These are phyloP conservation scores for Dimargaris cristalligena DNA, from an alignment of 192 early-diverging fungal genomes.

Conservation along the genomic window DNA sequence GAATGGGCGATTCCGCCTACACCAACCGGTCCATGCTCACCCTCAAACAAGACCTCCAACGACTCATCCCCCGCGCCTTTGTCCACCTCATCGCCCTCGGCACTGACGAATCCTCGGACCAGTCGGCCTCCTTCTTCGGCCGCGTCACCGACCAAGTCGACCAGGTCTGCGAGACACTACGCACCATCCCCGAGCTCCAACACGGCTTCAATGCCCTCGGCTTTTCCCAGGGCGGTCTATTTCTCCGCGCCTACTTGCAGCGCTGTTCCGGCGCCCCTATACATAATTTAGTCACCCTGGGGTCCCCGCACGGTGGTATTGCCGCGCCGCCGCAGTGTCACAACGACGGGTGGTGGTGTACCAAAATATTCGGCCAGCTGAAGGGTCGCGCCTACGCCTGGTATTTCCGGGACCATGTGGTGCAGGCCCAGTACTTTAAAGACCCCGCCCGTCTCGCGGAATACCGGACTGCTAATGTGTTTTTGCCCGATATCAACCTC, in stretches of 20 bases:
- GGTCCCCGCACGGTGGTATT: slow-evolving; percentile 68
- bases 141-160: slow-evolving; percentile 64
- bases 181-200: slow-evolving; percentile 35
- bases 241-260: slow-evolving; percentile 64
- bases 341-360: slow-evolving; percentile 37
- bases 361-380: slow-evolving; percentile 25
- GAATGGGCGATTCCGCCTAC: slow-evolving; percentile 76
- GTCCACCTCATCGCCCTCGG: slow-evolving; percentile 65
- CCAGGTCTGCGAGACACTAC: slow-evolving; percentile 52
- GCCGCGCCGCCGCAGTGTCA: slow-evolving; percentile 66
- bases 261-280: slow-evolving; percentile 58
- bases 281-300: slow-evolving; percentile 70
- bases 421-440: slow-evolving; percentile 95
- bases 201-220: slow-evolving; percentile 80
- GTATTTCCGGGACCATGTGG: slow-evolving; percentile 63
- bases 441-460: slow-evolving; percentile 38
- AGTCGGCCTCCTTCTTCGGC: slow-evolving; percentile 72
- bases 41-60: slow-evolving; percentile 22
- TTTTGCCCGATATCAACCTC: slow-evolving; percentile 80
- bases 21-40: slow-evolving; percentile 45
- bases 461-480: slow-evolving; percentile 64
- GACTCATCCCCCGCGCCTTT: slow-evolving; percentile 42
- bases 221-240: slow-evolving; percentile 68
- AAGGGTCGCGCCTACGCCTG: slow-evolving; percentile 56
- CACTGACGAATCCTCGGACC: slow-evolving; percentile 47